Evolutionary conservation across 73 alveolate genomes (phyloP).

Genomic region (Paramecium biaurelia): DNA sequence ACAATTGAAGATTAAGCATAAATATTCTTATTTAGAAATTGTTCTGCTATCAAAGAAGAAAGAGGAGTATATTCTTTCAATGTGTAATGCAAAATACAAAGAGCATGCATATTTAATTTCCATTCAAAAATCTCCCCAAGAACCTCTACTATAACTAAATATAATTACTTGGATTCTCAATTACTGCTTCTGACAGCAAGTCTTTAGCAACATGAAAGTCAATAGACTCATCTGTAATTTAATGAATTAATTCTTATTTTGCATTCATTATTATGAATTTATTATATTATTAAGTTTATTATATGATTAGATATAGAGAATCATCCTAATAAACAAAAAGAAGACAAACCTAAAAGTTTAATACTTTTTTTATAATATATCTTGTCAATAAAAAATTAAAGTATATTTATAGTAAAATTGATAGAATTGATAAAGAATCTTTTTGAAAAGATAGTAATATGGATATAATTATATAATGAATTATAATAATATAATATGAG

Average conservation of each 20-base stretch:
- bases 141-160: not conserved
- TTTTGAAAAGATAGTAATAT: too few relatives aligned
- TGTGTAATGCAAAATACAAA: not conserved
- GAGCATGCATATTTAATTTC: not conserved
- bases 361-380: too few relatives aligned
- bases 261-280: not conserved
- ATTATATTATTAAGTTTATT: not conserved
- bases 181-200: not conserved
- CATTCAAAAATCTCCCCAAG: not conserved
- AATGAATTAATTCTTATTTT: not conserved
- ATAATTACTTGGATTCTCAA: constrained; percentile 13
- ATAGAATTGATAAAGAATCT: too few relatives aligned
- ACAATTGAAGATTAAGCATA: not conserved
- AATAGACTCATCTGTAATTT: not conserved
- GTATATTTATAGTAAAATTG: too few relatives aligned
- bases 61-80: not conserved
- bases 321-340: not conserved
- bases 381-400: too few relatives aligned
- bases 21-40: not conserved
- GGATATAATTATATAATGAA: too few relatives aligned
- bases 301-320: not conserved
- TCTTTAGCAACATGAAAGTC: not conserved
- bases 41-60: not conserved
- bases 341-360: too few relatives aligned
- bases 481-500: too few relatives aligned